A percentile compares a stretch with the other conserved stretches of the same genome.
Conservation (phyloP, 805 yeast genomes). For the Hermanozyma aechmeae region DNA sequence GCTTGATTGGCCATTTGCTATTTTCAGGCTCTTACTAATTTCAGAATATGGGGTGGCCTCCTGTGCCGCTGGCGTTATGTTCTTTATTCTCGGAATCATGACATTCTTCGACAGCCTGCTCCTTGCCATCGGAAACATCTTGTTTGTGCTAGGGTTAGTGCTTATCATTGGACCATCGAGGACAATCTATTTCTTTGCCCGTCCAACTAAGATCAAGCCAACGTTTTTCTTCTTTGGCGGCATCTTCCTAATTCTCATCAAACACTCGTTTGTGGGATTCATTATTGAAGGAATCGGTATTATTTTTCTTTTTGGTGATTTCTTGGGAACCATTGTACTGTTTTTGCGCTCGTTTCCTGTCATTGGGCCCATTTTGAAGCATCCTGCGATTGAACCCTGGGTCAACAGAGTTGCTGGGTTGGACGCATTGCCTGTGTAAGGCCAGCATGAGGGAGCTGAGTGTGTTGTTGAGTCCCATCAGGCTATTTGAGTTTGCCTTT, state of each 20-base stretch:
- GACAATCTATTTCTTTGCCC: constrained; percentile 71
- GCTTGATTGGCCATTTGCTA: neutral
- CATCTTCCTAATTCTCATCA: constrained; percentile 61
- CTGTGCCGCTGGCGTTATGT: constrained; percentile 75
- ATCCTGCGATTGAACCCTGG: constrained; percentile 74
- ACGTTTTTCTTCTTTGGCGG: constrained; percentile 73
- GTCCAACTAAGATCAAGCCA: constrained; percentile 83
- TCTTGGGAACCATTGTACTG: constrained; percentile 79
- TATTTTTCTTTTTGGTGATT: constrained; percentile 79
- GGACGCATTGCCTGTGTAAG: constrained; percentile 28
- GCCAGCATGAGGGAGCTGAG: neutral
- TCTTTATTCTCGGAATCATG: constrained; percentile 73
- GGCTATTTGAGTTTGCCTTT: no score
- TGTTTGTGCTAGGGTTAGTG: constrained; percentile 73
- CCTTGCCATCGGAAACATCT: constrained; percentile 79
- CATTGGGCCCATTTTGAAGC: constrained; percentile 75
- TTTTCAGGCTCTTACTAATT: constrained; percentile 11
- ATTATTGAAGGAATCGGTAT: constrained; percentile 83
- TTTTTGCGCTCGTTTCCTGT: constrained; percentile 82
- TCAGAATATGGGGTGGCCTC: constrained; percentile 86
- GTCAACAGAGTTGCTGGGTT: constrained; percentile 35
- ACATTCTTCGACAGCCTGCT: constrained; percentile 84
- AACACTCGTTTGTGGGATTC: constrained; percentile 79
- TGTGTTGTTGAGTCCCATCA: neutral
- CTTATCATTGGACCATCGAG: constrained; percentile 84